Percentiles rank a stretch among this genome's conserved stretches.
Evolutionary conservation across 495 filamentous ascomycete genomes (phyloP).

Genomic region (Cercophora newfieldiana): DNA sequence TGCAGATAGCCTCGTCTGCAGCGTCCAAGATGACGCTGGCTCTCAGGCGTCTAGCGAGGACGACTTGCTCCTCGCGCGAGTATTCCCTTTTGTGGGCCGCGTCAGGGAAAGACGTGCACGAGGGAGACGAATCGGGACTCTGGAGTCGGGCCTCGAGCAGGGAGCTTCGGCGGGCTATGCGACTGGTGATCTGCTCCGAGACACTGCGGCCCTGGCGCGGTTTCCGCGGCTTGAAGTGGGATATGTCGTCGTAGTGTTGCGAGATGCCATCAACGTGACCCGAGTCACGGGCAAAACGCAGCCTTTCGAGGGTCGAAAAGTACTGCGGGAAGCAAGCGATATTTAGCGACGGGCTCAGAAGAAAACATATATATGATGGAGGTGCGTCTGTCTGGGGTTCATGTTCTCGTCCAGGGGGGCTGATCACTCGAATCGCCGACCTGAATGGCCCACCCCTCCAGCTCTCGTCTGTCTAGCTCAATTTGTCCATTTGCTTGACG

Average conservation of each 20-base stretch:
- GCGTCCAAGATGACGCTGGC: constrained; percentile 67
- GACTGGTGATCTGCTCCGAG: constrained; percentile 41
- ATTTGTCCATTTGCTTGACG: constrained; percentile 21
- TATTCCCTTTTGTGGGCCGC: constrained; percentile 57
- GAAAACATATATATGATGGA: neutral
- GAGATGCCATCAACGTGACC: constrained; percentile 39
- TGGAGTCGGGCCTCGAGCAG: constrained; percentile 42
- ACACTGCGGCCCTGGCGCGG: constrained; percentile 35
- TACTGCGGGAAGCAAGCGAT: constrained; percentile 46
- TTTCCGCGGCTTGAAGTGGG: constrained; percentile 42
- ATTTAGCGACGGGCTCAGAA: neutral
- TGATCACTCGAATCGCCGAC: constrained; percentile 18
- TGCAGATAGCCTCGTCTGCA: constrained; percentile 65
- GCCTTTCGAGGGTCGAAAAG: constrained; percentile 65
- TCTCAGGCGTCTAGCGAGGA: constrained; percentile 56
- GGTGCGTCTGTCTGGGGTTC: neutral
- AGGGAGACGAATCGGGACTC: constrained; percentile 62
- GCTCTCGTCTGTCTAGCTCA: constrained; percentile 8
- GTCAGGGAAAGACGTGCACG: constrained; percentile 68
- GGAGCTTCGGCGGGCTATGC: constrained; percentile 28
- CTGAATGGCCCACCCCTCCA: constrained; percentile 15
- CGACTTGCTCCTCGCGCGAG: constrained; percentile 68
- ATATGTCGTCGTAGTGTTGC: constrained; percentile 45
- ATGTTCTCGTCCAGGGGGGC: constrained; percentile 6
- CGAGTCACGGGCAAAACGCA: constrained; percentile 60